Evolutionary conservation across 345 rosid genomes (phyloP).

Genomic region (Ailanthus altissimus): DNA sequence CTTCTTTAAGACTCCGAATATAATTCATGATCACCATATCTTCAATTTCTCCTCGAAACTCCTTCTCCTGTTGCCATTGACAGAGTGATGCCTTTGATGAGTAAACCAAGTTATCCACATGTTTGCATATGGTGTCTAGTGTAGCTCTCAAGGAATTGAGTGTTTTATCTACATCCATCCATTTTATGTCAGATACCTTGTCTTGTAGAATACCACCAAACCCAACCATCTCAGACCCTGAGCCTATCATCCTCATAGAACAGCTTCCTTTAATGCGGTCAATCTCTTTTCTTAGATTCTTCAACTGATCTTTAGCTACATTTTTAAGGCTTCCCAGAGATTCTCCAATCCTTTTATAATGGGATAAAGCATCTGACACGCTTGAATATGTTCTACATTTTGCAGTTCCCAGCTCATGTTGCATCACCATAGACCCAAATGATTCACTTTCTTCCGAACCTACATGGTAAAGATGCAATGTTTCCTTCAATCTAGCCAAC

Average conservation of each 20-base stretch:
- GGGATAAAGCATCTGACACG: conserved; percentile 22
- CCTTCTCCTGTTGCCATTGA: conserved; percentile 58
- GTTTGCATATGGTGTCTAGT: conserved; percentile 38
- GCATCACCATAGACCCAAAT: conserved; percentile 4
- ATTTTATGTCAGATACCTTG: conserved; percentile 36
- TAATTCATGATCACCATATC: conserved; percentile 44
- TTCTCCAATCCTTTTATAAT: conserved; percentile 30
- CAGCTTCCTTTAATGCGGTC: conserved; percentile 41
- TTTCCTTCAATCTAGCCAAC: conserved; percentile 52
- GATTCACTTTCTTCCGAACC: conserved; percentile 35
- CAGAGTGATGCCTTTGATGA: conserved; percentile 39
- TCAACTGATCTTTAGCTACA: conserved; percentile 49
- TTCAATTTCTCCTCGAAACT: conserved; percentile 52
- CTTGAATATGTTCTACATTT: conserved; percentile 15
- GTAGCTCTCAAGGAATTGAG: conserved; percentile 42
- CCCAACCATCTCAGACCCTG: conserved; percentile 44
- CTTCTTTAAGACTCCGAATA: conserved; percentile 52
- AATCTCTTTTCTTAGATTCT: conserved; percentile 58
- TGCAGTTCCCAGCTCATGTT: conserved; percentile 11
- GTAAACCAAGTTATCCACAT: conserved; percentile 32
- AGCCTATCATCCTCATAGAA: conserved; percentile 34
- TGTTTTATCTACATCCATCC: conserved; percentile 39
- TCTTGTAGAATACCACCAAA: conserved; percentile 46
- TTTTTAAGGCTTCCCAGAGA: conserved; percentile 41
- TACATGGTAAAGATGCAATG: conserved; percentile 30